Percentiles rank a stretch among this genome's conserved stretches.
These are phyloP conservation scores for Excoecaria agallocha DNA, from an alignment of 345 rosid species.

Conservation along the genomic window DNA sequence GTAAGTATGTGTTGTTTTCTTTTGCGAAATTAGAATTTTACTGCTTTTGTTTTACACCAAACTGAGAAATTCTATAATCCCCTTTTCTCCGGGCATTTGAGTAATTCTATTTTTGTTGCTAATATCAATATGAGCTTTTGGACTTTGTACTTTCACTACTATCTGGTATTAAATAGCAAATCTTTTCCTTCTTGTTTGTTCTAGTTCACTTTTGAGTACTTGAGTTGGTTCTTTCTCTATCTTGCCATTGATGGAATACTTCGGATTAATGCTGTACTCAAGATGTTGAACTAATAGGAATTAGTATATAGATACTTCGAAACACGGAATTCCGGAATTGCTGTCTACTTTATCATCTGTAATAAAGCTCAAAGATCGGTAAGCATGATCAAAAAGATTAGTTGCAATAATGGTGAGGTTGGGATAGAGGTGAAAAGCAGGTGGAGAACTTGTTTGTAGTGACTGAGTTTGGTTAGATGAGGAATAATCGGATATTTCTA, in stretches of 20 bases:
- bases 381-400: no score
- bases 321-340: no score
- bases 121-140: background rate
- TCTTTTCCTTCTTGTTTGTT: background rate
- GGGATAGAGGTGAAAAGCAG: no score
- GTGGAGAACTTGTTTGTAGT: no score
- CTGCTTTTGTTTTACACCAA: background rate
- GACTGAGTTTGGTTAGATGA: no score
- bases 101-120: background rate
- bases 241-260: background rate
- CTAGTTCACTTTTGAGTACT: background rate
- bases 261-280: background rate
- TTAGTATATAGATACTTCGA: no score
- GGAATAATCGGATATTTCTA: background rate
- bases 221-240: background rate
- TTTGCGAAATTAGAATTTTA: background rate
- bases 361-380: no score
- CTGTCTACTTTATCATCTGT: no score
- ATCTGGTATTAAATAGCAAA: background rate
- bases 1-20: conserved; percentile 32
- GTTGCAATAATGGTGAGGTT: no score
- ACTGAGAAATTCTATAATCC: no score
- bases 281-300: no score
- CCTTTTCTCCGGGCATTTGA: background rate
- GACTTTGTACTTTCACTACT: background rate